Evolutionary conservation across 2,329 filamentous ascomycete genomes (phyloP), one percentile per base, ranked within the genome.

Genomic region (Hymenotorrendiella dingleyae): DNA sequence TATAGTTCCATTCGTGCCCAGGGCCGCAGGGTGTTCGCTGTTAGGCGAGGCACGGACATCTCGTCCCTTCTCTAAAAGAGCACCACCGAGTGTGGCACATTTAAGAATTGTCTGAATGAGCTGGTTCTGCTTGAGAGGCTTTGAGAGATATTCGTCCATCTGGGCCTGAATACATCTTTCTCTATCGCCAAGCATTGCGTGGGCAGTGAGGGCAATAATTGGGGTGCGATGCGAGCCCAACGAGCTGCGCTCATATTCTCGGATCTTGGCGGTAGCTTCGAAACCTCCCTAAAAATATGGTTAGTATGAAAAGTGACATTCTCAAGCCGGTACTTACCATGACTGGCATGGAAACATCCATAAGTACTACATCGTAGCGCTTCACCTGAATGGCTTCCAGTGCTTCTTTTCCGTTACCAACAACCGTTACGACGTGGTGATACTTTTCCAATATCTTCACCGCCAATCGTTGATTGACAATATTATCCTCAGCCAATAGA

Each of bases 281-380:
- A 98, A 97, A 33, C 93, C 93, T 62, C 93, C 93, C 82, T 86
- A 45, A 38, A 12, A 16, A 41, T n/a, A n/a, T 6, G 35, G 59
- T 76, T 62, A 75, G 65, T 47, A 46, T 27, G 3, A 2, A 21
- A 32, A 21, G 14, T 27, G 29, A 19, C 8, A 14, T 27, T 9
- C 29, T 39, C 26, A 40, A 33, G 28, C n/a, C 24, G 47, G 20
- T 4, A 42, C 79, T 70, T 68, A 86, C 82, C 90, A 97, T 97
- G 58, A 97, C 86, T n/a, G 93, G 93, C 93, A 98, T 98, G 64
- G 97, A 93, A 14, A 98, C 93, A 62, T 98, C 93, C 93, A 98
- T 98, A 36, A 98, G 75, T 52, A 98, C 93, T 48, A 95, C 87
- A 64, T 98, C 93, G 63, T 94, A 98, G 62, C 87, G 84, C 68